Evolutionary conservation across 345 rosid species (phyloP).

Genomic region (Salix dunnii): DNA sequence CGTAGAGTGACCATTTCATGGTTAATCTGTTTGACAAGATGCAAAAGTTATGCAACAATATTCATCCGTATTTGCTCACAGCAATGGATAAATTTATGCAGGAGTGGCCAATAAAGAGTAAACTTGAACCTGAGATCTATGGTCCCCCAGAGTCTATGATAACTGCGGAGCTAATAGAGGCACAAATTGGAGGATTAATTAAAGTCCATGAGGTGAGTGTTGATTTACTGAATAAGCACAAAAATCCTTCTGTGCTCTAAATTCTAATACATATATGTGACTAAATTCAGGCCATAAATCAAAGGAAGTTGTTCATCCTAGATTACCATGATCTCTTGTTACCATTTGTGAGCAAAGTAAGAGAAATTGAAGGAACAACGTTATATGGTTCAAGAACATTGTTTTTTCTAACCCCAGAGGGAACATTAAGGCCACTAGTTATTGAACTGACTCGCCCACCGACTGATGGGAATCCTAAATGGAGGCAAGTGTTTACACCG

Average conservation of each 20-base stretch:
- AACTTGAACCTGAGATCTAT: neutral
- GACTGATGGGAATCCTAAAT: conserved; percentile 3
- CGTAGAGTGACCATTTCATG: too few species aligned
- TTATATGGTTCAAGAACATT: conserved; percentile 25
- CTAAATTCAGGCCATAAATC: conserved; percentile 12
- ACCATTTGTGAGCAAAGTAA: conserved; percentile 23
- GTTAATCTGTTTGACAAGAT: neutral
- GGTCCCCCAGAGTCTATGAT: neutral
- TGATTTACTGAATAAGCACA: neutral
- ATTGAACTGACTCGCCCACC: conserved; percentile 26
- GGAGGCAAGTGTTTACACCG: conserved; percentile 30
- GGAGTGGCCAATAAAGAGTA: neutral
- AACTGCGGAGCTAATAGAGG: neutral
- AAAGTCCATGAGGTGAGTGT: neutral
- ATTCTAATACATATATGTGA: neutral
- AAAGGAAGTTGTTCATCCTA: conserved; percentile 24
- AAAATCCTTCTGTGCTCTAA: neutral
- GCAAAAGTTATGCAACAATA: neutral
- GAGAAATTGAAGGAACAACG: conserved; percentile 13
- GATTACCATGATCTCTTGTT: conserved; percentile 27
- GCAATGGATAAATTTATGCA: neutral
- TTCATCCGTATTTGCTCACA: neutral
- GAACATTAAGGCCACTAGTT: conserved; percentile 23
- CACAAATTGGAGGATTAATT: neutral
- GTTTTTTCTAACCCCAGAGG: conserved; percentile 19